These are phyloP conservation scores for Bipolaris sorokiniana DNA, from an alignment of 2,329 filamentous ascomycete genomes.

Conservation along the genomic window DNA sequence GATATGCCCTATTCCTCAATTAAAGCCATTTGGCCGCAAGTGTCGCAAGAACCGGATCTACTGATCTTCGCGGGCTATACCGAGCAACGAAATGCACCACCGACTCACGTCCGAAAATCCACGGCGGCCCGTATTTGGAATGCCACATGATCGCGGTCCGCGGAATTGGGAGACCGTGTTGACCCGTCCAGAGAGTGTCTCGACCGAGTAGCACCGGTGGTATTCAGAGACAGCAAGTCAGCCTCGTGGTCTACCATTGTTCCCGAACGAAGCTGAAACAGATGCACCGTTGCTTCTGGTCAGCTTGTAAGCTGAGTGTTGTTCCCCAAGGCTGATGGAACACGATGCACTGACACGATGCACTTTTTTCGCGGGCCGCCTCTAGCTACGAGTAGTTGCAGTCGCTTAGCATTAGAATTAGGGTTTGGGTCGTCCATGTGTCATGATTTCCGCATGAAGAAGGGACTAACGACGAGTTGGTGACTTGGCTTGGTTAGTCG, in stretches of 20 bases:
- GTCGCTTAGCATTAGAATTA: conserved; percentile 12
- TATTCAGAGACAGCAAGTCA: conserved; percentile 12
- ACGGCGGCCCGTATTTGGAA: conserved; percentile 16
- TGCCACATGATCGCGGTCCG: conserved; percentile 22
- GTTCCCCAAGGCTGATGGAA: conserved; percentile 11
- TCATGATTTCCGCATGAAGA: conserved; percentile 31
- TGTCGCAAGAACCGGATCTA: conserved; percentile 9
- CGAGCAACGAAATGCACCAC: conserved; percentile 1
- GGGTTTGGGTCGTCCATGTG: conserved; percentile 21
- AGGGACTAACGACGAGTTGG: conserved; percentile 15
- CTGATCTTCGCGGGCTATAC: conserved; percentile 6
- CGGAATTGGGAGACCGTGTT: conserved; percentile 10
- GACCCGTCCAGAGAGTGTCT: conserved; percentile 18
- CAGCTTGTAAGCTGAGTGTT: conserved; percentile 5
- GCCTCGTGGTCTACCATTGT: conserved; percentile 8
- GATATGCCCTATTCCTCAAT: background rate
- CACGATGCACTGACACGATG: conserved; percentile 3
- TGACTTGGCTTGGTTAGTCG: conserved; percentile 24
- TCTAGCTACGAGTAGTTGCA: conserved; percentile 13
- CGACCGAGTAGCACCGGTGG: conserved; percentile 13
- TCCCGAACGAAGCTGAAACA: conserved; percentile 7
- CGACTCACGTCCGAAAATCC: conserved; percentile 6
- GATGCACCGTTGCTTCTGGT: conserved; percentile 11
- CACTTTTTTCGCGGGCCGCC: conserved; percentile 10
- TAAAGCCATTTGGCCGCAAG: background rate